A percentile compares a stretch with the other conserved stretches of the same genome.
Evolutionary conservation across 495 filamentous ascomycete species (phyloP).

Genomic region (Amniculicola lignicola): DNA sequence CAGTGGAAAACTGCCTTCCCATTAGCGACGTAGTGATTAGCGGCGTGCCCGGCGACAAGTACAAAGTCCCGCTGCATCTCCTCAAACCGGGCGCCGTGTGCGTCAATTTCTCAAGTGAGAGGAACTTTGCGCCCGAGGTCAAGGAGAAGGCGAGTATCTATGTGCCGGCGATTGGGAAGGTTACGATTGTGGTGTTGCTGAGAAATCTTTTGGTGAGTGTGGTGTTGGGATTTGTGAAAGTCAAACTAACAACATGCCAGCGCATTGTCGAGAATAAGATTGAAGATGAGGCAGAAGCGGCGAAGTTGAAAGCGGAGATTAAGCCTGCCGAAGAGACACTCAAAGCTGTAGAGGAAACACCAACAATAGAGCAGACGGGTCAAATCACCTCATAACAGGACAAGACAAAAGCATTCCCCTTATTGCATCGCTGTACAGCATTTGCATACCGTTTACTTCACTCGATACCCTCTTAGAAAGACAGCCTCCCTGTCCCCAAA

Average conservation of each 20-base stretch:
- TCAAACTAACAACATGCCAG: slow-evolving; percentile 21
- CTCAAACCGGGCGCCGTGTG: slow-evolving; percentile 87
- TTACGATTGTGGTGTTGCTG: slow-evolving; percentile 88
- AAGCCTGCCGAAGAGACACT: neutral
- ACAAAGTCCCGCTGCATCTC: slow-evolving; percentile 80
- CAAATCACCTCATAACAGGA: too few relatives aligned
- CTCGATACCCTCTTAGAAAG: too few relatives aligned
- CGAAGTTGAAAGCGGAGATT: slow-evolving; percentile 7
- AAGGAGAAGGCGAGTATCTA: slow-evolving; percentile 96
- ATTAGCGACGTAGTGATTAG: slow-evolving; percentile 90
- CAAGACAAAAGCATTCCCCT: too few relatives aligned
- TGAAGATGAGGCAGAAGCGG: slow-evolving; percentile 9
- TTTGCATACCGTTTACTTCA: too few relatives aligned
- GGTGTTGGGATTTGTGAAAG: neutral
- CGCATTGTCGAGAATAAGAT: slow-evolving; percentile 33
- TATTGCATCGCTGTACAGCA: too few relatives aligned
- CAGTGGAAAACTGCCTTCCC: slow-evolving; percentile 73
- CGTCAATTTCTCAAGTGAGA: slow-evolving; percentile 95
- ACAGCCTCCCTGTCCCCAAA: too few relatives aligned
- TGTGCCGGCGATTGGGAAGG: slow-evolving; percentile 93
- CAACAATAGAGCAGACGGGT: too few relatives aligned
- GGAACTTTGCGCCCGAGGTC: slow-evolving; percentile 85
- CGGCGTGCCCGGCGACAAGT: slow-evolving; percentile 81
- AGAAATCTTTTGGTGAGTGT: slow-evolving; percentile 77
- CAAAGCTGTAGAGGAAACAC: neutral